These are phyloP conservation scores for Talaromyces sp. DNA, from an alignment of 2,329 filamentous ascomycete genomes.

Conservation along the genomic window DNA sequence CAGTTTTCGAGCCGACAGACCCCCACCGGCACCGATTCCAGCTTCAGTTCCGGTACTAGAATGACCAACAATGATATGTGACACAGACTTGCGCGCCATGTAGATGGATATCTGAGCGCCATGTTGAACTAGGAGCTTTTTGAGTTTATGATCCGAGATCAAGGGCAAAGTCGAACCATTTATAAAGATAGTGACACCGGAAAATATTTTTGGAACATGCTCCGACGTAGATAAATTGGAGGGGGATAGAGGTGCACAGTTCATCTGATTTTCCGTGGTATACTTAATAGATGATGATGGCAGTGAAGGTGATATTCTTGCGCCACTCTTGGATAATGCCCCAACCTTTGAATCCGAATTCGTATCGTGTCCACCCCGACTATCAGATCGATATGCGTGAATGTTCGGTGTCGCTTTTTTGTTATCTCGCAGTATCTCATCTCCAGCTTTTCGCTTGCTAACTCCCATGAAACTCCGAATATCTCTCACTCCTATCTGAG, in stretches of 20 bases:
- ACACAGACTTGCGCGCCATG: constrained; percentile 73
- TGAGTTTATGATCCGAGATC: constrained; percentile 84
- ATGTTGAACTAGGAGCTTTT: constrained; percentile 72
- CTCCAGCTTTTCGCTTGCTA: constrained; percentile 48
- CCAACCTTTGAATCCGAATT: neutral
- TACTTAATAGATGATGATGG: constrained; percentile 6
- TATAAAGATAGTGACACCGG: constrained; percentile 75
- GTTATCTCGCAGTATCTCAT: constrained; percentile 23
- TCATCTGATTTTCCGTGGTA: too few species aligned
- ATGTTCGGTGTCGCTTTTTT: constrained; percentile 6
- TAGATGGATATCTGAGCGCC: constrained; percentile 72
- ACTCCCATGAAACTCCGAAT: constrained; percentile 52
- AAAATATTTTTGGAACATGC: constrained; percentile 60
- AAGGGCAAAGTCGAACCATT: constrained; percentile 83
- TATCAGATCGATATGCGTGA: too few species aligned
- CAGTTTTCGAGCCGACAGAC: constrained; percentile 74
- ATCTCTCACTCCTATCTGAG: constrained; percentile 37
- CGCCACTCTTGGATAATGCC: neutral
- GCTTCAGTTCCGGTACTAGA: constrained; percentile 37
- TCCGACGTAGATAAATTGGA: neutral
- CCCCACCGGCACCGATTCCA: constrained; percentile 67
- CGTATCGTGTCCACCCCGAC: neutral
- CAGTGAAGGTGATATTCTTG: neutral
- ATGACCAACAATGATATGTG: constrained; percentile 79
- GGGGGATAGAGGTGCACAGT: too few species aligned